A percentile compares a stretch with the other conserved stretches of the same genome.
These are phyloP conservation scores for Backusella luteola DNA, from an alignment of 192 early-diverging fungal genomes.

Conservation along the genomic window DNA sequence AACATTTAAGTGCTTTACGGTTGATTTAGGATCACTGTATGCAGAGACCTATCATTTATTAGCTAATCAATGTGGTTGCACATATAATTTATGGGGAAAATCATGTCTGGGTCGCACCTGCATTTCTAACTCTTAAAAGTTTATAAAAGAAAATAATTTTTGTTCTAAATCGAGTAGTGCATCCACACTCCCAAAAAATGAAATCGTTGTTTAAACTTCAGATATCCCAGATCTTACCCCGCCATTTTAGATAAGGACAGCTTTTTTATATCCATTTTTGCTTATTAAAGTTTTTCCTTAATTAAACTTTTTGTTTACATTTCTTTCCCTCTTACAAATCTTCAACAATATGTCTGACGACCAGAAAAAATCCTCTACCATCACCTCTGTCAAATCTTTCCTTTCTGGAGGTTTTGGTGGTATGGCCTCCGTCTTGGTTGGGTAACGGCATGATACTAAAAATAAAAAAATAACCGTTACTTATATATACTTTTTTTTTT, in stretches of 20 bases:
- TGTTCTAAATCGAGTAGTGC: not conserved
- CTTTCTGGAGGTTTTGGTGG: constrained; percentile 93
- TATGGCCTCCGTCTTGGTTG: constrained; percentile 74
- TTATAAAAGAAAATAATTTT: not conserved
- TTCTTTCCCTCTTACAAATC: not conserved
- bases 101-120: not conserved
- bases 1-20: not conserved
- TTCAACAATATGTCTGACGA: constrained; percentile 6
- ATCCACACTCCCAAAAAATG: not conserved
- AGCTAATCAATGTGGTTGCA: not conserved
- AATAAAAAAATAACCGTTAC: not conserved
- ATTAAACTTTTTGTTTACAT: not conserved
- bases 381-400: constrained; percentile 79
- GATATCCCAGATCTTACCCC: not conserved
- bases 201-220: not conserved
- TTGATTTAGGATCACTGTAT: not conserved
- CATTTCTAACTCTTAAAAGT: not conserved
- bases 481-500: not conserved
- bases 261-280: not conserved
- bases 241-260: constrained; percentile 4
- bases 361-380: constrained; percentile 24
- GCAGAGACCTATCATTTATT: not conserved
- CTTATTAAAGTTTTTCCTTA: not conserved
- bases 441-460: constrained; percentile 37
- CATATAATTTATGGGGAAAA: not conserved